Base-by-base conservation (phyloP, 495 filamentous ascomycete species). In the Penicillium simplicissimum region DNA sequence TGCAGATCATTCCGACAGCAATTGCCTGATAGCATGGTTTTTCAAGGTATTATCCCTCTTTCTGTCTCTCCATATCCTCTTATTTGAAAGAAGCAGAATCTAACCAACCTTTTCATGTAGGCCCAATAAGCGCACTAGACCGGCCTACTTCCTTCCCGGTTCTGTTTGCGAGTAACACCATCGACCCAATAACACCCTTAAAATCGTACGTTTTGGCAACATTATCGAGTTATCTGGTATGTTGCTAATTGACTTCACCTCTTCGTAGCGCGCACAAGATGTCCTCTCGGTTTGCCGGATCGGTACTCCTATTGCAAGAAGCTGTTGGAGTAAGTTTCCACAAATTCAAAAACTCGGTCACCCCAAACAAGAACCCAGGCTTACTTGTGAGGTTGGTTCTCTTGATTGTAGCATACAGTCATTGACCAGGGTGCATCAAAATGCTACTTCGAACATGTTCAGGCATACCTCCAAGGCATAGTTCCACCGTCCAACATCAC, bases 391-490 rank as follows among this genome's bases (percentile, higher is more conserved):
- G 40, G 40, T 19, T n/a, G n/a, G 19, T 42, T 42, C n/a, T 9
- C 17, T 42, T 10, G n/a, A 42, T 17, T 42, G 7, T n/a, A 42
- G 40, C 40, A 42, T 42, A 42, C 40, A 17, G 40, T 42, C 40
- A 42, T 42, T 6, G 40, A 19, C 40, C 55, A 58, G 17, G 42
- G 55, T 5, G 55, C 38, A 3, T 58, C 55, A 23, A 34, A 45
- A 8, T 58, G 55, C 23, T 58, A 58, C 42, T 49, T 58, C 35
- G 55, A 15, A 35, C 55, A 58, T 48, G 34, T 58, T 37, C 55
- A 58, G 55, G 42, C 55, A 58, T 58, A 58, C 42, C 23, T 58
- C n/a, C 42, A 49, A 48, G 55, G 42, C 40, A 36, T 7, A 58
- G 13, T 49, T 58, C 23, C 38, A 23, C 21, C 42, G 23, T 36